Conservation (phyloP, 2,329 filamentous ascomycete genomes). For the Colletotrichum higginsianum region DNA sequence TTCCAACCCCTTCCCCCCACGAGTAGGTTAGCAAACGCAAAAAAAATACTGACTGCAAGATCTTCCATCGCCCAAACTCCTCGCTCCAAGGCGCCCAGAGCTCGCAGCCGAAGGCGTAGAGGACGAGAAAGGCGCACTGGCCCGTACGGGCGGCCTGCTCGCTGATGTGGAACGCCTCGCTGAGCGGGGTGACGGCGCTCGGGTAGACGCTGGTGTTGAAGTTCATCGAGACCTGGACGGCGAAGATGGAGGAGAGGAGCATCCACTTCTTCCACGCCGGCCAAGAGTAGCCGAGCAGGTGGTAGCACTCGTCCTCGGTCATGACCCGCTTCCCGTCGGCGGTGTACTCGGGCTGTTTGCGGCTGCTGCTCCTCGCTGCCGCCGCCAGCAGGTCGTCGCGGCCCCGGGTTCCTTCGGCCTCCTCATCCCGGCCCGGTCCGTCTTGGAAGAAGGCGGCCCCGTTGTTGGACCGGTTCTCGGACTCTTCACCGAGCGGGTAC, state of each 20-base stretch:
- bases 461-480: not conserved
- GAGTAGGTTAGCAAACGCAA: no score
- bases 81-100: slow-evolving; percentile 71
- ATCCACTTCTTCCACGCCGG: slow-evolving; percentile 66
- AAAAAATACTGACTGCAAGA: slow-evolving; percentile 60
- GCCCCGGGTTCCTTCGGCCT: slow-evolving; percentile 16
- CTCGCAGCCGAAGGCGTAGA: slow-evolving; percentile 65
- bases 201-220: slow-evolving; percentile 68
- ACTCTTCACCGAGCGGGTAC: not conserved
- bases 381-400: slow-evolving; percentile 16
- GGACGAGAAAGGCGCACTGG: slow-evolving; percentile 64
- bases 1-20: not conserved
- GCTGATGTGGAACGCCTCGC: slow-evolving; percentile 61
- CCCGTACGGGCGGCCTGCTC: slow-evolving; percentile 62
- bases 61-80: slow-evolving; percentile 66
- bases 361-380: slow-evolving; percentile 14
- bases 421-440: slow-evolving; percentile 29
- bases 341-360: slow-evolving; percentile 34
- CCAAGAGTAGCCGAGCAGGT: slow-evolving; percentile 61
- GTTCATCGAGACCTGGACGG: slow-evolving; percentile 70
- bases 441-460: slow-evolving; percentile 23
- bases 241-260: slow-evolving; percentile 65
- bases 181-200: slow-evolving; percentile 63
- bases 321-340: slow-evolving; percentile 56
- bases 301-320: slow-evolving; percentile 64